Percentiles rank a stretch among this genome's conserved stretches.
phyloP scores from a whole-genome alignment of 2,329 filamentous ascomycete genomes.

The Cadophora luteo-olivacea region DNA sequence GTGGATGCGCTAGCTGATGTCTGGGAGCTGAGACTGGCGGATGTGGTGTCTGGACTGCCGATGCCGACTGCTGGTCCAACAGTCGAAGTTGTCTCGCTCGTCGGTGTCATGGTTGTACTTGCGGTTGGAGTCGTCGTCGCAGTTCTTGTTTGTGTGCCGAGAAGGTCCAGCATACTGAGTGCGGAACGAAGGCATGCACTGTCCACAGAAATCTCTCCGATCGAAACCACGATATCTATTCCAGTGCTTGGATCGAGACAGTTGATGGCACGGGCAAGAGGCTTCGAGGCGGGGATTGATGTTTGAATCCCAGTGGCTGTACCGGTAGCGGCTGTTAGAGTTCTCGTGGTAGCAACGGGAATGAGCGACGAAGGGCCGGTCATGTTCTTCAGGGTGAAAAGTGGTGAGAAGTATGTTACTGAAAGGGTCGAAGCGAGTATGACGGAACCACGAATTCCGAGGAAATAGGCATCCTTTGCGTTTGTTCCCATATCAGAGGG shows the following conservation, averaged over 20 bases:
- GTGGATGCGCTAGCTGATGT: constrained; percentile 2
- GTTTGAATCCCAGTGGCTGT: constrained; percentile 5
- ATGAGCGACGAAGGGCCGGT: constrained; percentile 25
- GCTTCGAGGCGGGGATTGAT: constrained; percentile 1
- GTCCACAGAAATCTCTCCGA: constrained; percentile 11
- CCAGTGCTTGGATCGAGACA: constrained; percentile 12
- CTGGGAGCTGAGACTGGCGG: not conserved
- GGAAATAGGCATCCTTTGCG: constrained; percentile 26
- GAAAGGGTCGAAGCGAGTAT: constrained; percentile 20
- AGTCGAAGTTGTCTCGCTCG: not conserved
- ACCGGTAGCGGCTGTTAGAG: constrained; percentile 13
- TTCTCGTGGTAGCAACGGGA: constrained; percentile 10
- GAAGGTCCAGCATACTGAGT: constrained; percentile 14
- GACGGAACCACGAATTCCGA: constrained; percentile 26
- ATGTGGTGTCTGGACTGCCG: not conserved
- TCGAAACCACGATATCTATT: constrained; percentile 15
- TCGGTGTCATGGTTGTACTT: constrained; percentile 11
- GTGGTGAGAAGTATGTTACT: constrained; percentile 27
- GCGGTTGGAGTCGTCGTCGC: constrained; percentile 3
- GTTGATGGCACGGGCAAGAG: constrained; percentile 16
- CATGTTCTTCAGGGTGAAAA: constrained; percentile 30
- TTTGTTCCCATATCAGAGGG: constrained; percentile 24
- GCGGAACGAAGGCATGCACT: constrained; percentile 22
- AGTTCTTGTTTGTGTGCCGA: constrained; percentile 16
- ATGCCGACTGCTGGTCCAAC: not conserved